Conservation (phyloP, 2,329 filamentous ascomycete genomes). For the Zymoseptoria crescenta region DNA sequence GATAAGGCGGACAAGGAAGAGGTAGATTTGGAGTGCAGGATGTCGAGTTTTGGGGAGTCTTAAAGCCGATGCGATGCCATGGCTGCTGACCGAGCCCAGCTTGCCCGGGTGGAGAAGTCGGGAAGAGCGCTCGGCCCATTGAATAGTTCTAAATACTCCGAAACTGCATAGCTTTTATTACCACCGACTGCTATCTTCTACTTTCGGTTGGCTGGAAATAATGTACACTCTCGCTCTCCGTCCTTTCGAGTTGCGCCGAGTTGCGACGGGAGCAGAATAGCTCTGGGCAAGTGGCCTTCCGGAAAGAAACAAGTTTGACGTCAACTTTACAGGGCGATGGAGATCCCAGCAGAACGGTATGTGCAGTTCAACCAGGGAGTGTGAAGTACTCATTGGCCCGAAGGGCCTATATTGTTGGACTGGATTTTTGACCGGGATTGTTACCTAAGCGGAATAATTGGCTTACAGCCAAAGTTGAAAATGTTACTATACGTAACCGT, state of each 20-base stretch:
- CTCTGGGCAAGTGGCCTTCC: neutral
- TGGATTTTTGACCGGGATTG: too few relatives aligned
- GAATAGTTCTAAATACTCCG: neutral
- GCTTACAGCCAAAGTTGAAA: too few relatives aligned
- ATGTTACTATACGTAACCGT: too few relatives aligned
- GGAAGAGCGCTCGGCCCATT: neutral
- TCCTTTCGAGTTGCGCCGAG: neutral
- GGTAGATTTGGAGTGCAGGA: neutral
- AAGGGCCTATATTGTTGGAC: too few relatives aligned
- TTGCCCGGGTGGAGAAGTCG: neutral
- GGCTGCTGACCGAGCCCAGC: neutral
- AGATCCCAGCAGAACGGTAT: neutral
- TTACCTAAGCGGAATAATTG: too few relatives aligned
- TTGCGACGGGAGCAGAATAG: neutral
- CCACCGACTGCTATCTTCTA: neutral
- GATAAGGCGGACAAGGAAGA: neutral
- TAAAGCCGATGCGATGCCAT: neutral
- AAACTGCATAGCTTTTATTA: neutral
- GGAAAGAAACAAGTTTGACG: neutral
- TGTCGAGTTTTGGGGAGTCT: neutral
- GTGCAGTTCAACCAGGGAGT: neutral
- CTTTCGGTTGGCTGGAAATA: neutral
- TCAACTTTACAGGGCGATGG: neutral
- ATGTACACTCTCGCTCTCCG: neutral
- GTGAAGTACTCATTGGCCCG: too few relatives aligned